These are phyloP conservation scores for Fusarium bactridioides DNA, from an alignment of 2,329 filamentous ascomycete species.

Conservation along the genomic window DNA sequence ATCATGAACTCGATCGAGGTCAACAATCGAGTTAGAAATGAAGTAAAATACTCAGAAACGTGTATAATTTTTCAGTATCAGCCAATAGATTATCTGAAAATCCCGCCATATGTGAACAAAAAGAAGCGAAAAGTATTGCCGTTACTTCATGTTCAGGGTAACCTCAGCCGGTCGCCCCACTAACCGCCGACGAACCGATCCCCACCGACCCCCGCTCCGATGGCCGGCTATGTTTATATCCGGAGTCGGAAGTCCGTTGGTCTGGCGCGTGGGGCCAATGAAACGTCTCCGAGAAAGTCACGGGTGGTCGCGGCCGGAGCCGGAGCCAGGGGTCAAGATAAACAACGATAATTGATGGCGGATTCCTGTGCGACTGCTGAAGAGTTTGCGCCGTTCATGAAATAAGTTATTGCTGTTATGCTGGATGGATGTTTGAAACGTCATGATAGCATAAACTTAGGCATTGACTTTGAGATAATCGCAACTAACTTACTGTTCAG, in stretches of 20 bases:
- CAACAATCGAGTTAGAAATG: background rate
- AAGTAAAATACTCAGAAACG: accelerated
- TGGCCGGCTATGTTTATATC: constrained; percentile 20
- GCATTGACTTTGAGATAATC: background rate
- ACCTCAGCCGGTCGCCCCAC: background rate
- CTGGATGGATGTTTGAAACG: background rate
- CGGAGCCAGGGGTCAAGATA: background rate
- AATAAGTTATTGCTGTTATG: background rate
- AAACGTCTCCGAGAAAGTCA: constrained; percentile 11
- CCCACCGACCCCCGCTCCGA: constrained; percentile 28
- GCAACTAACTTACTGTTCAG: background rate
- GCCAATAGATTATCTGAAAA: background rate
- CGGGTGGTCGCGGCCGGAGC: constrained; percentile 19
- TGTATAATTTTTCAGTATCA: background rate
- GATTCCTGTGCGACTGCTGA: background rate
- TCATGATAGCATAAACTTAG: background rate
- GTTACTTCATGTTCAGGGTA: constrained; percentile 18
- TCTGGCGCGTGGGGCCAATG: constrained; percentile 11
- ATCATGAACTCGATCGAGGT: too few relatives aligned
- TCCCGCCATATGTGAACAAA: background rate
- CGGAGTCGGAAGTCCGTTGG: constrained; percentile 21
- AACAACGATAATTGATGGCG: constrained; percentile 23
- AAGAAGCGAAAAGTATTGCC: background rate
- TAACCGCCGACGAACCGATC: constrained; percentile 6
- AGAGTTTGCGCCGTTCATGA: background rate